Conservation (phyloP, 441 rosid species). For the Macaranga tanarius region DNA sequence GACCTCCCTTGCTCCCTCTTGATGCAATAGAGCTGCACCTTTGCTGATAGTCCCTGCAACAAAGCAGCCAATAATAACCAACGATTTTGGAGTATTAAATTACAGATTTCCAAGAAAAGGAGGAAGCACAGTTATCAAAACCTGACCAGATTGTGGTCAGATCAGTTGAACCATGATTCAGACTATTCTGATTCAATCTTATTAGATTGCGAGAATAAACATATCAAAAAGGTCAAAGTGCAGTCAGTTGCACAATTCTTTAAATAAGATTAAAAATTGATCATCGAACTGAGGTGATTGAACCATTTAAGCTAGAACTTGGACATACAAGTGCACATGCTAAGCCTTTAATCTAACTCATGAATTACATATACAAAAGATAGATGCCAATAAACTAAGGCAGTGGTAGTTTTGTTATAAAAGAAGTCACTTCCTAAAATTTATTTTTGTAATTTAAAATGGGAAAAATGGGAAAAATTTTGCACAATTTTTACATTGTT, state of each 20-base stretch:
- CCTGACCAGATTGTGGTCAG: background rate
- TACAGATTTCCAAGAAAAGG: background rate
- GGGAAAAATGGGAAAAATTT: background rate
- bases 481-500: background rate
- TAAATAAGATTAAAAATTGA: background rate
- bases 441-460: background rate
- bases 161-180: background rate
- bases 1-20: conserved; percentile 97
- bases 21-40: conserved; percentile 93
- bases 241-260: background rate
- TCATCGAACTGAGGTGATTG: background rate
- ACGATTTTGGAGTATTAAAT: background rate
- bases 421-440: background rate
- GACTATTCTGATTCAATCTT: too few relatives aligned
- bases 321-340: background rate
- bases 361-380: background rate
- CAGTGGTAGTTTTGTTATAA: background rate
- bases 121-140: background rate
- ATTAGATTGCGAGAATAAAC: background rate
- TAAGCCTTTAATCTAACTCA: background rate
- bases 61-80: conserved; percentile 16
- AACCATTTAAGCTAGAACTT: background rate
- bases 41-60: conserved; percentile 76
- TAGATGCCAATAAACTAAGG: background rate
- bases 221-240: background rate